Evolutionary conservation across 192 early-diverging fungal species (phyloP).

Genomic region (Backusella luteola): DNA sequence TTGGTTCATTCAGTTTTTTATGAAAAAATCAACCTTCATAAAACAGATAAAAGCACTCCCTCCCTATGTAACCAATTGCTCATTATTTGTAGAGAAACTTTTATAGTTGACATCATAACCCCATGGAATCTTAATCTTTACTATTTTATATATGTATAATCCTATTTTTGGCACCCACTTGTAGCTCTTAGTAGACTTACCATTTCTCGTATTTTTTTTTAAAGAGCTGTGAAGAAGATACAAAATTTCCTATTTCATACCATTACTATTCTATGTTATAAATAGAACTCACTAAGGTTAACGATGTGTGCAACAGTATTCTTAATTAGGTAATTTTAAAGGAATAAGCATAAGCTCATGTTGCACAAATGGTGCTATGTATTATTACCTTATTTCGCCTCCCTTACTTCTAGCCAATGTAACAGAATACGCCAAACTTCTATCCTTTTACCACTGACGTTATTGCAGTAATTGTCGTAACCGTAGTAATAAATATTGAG

Average conservation of each 20-base stretch:
- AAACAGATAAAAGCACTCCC: no score
- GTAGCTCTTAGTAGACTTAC: slow-evolving; percentile 19
- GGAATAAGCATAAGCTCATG: not conserved
- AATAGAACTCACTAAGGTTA: not conserved
- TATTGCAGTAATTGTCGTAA: not conserved
- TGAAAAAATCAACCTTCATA: no score
- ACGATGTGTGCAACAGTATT: not conserved
- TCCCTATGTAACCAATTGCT: no score
- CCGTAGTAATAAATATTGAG: not conserved
- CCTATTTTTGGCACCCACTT: slow-evolving; percentile 2
- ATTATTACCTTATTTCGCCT: not conserved
- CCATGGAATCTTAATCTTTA: not conserved
- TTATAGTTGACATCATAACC: no score
- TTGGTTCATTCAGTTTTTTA: not conserved
- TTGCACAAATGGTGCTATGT: not conserved
- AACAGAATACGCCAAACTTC: not conserved
- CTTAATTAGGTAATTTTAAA: not conserved
- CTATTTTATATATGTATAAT: not conserved
- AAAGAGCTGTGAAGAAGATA: not conserved
- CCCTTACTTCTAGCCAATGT: not conserved
- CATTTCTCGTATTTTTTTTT: not conserved
- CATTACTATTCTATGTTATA: not conserved
- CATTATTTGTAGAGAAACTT: no score
- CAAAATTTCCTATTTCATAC: no score
- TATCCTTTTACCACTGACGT: not conserved